phyloP scores from a whole-genome alignment of 75 land plant species.

The Cryptomeria japonica region DNA sequence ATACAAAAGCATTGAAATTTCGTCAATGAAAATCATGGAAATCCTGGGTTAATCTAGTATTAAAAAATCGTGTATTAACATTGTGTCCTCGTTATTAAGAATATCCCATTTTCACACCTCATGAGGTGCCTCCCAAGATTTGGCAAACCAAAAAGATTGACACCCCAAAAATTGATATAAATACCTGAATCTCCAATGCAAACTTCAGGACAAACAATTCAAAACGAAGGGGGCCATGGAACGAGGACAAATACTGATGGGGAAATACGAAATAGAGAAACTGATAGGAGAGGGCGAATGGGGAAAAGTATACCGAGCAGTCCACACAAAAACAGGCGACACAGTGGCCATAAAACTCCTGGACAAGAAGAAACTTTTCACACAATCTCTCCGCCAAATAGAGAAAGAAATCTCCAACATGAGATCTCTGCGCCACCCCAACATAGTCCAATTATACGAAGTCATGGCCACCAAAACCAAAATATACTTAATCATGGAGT shows the following conservation, averaged over 20 bases:
- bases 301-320: constrained; percentile 37
- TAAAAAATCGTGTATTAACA: no score
- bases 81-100: no score
- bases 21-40: no score
- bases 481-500: constrained; percentile 48
- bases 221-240: background rate
- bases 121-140: no score
- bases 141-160: no score
- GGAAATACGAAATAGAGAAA: constrained; percentile 30
- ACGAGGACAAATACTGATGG: background rate
- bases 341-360: constrained; percentile 40
- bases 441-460: constrained; percentile 20
- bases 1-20: no score
- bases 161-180: no score
- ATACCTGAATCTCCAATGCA: no score
- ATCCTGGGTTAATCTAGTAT: no score
- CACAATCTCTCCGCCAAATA: background rate
- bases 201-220: no score
- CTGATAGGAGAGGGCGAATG: constrained; percentile 41
- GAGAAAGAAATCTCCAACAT: constrained; percentile 20
- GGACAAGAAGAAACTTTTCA: constrained; percentile 17
- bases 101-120: no score
- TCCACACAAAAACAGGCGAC: background rate
- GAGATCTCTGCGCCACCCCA: constrained; percentile 28
- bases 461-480: constrained; percentile 20